Base-by-base conservation (phyloP, 441 rosid species). In the Francoa sonchifolia region DNA sequence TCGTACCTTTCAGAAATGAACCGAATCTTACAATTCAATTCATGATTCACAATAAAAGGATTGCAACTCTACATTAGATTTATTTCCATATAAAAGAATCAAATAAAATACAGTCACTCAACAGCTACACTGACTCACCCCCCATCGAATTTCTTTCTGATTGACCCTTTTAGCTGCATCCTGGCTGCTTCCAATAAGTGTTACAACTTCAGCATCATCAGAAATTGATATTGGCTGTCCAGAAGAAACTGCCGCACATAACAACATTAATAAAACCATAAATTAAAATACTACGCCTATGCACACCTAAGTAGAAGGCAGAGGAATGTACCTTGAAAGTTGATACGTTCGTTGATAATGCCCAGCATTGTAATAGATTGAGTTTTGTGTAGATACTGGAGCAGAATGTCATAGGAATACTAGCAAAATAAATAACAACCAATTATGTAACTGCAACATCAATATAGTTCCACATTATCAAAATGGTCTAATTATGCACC, bases 141-240 rank as follows among this genome's bases (percentile, higher is more conserved):
- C 99, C 97, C 94, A 92, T 34, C 68, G 94, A 62, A 92, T 71
- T 71, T 92, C 99, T 63, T 74, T 92, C 57, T 78, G 79, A 57
- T 78, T 92, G 57, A 73, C 61, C 73, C 71, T 74, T 66, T 68
- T 65, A 52, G 94, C 88, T 22, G 69, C 61, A 40, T 78, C 96
- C 56, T 79, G 94, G 47, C 66, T 74, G 55, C 82, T 73, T 39
- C 83, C 85, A 57, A 82, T 63, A 39, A 83, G 73, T 19, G 79
- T 71, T 51, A 84, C 89, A 62, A 67, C 77, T 46, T 89, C 95
- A 37, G 77, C 59, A 49, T 87, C 95, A 65, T 92, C 99, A 19
- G 89, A 82, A 53, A 82, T 56, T 30, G 85, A 67, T 64, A 36
- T 62, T 43, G 94, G 97, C 59, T 84, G 94, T 55, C 94, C 99